These are phyloP conservation scores for Solanum bulbocastanum DNA, from an alignment of 257 asterid species.

Conservation along the genomic window DNA sequence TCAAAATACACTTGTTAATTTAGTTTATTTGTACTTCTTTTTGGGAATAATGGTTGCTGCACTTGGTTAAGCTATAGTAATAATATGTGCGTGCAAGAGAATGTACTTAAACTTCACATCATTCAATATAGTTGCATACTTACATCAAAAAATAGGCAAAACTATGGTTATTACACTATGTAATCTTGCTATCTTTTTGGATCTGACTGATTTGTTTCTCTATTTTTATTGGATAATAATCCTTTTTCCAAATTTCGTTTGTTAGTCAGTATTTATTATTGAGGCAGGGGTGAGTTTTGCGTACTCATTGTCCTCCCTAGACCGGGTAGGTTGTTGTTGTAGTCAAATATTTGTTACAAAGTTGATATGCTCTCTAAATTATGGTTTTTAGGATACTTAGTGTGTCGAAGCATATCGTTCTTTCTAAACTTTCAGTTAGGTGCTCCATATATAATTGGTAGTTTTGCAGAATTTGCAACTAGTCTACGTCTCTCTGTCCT, in stretches of 20 bases:
- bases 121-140: not conserved
- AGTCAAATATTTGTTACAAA: not conserved
- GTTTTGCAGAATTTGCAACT: not conserved
- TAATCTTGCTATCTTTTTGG: not conserved
- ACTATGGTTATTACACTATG: not conserved
- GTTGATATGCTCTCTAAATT: not conserved
- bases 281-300: not conserved
- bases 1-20: not conserved
- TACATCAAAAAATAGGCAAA: not conserved
- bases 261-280: not conserved
- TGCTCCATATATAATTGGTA: not conserved
- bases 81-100: not conserved
- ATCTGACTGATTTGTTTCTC: not conserved
- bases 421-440: not conserved
- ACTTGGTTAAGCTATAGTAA: not conserved
- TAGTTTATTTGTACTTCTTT: not conserved
- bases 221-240: not conserved
- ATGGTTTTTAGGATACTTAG: not conserved
- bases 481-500: not conserved
- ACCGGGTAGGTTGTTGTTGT: not conserved
- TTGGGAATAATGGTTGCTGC: not conserved
- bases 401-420: not conserved
- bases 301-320: not conserved
- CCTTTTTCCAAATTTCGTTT: not conserved
- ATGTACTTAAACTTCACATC: not conserved